Evolutionary conservation across 2,329 filamentous ascomycete genomes (phyloP).

Genomic region (Xylariaceae sp.): DNA sequence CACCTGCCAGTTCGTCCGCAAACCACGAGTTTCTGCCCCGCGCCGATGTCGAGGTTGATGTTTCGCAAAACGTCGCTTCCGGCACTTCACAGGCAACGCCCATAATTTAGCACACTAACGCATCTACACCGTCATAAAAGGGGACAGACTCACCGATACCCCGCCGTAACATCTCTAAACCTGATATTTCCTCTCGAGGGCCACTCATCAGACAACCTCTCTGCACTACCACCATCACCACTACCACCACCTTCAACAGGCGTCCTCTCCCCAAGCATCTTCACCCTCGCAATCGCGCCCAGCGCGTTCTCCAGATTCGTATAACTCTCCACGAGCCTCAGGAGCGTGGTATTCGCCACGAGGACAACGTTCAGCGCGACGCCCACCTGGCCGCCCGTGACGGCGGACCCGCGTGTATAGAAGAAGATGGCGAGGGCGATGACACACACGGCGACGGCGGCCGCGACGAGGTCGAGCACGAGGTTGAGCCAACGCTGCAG

Average conservation of each 20-base stretch:
- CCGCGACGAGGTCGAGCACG: constrained; percentile 45
- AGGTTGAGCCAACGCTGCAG: constrained; percentile 49
- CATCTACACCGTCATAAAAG: not conserved
- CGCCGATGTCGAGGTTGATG: constrained; percentile 25
- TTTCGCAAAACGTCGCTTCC: constrained; percentile 22
- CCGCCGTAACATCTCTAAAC: constrained; percentile 26
- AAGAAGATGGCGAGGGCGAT: constrained; percentile 26
- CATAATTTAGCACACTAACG: not conserved
- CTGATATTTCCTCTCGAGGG: constrained; percentile 25
- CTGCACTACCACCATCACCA: not conserved
- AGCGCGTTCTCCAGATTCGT: constrained; percentile 33
- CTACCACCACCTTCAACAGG: constrained; percentile 16
- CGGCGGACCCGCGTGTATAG: constrained; percentile 13
- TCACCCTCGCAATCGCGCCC: constrained; percentile 31
- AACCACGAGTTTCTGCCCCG: constrained; percentile 45
- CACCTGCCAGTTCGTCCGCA: constrained; percentile 49
- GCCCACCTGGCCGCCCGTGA: constrained; percentile 29
- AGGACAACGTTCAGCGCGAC: constrained; percentile 34
- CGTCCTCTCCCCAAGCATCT: constrained; percentile 24
- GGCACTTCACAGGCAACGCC: constrained; percentile 2
- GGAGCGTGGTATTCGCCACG: constrained; percentile 32
- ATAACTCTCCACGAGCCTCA: constrained; percentile 30
- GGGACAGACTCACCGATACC: constrained; percentile 28
- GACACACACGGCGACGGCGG: constrained; percentile 37
- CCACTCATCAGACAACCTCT: too few species aligned